Base-by-base conservation (phyloP, 1,139 yeast genomes). In the Suhomyces terraborum region DNA sequence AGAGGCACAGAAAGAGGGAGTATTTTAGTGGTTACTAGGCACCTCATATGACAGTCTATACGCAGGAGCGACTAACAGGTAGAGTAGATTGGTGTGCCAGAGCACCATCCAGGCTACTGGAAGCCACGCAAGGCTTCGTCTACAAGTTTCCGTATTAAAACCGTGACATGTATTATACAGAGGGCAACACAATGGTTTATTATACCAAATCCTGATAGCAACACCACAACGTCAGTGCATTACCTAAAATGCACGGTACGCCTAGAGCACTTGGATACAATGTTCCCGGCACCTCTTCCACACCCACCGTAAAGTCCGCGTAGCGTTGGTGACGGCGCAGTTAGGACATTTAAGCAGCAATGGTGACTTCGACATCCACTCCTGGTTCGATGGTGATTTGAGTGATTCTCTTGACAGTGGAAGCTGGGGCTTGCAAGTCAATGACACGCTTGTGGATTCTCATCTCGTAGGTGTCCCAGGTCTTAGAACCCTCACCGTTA, bases 401-500 rank as follows among this genome's bases (percentile, higher is more conserved):
- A 65, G 98, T 91, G 79, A 93, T 88, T 79, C 85, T 87, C 86
- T 87, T 88, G 75, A 94, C 96, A 61, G 84, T 76, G 58, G 82
- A 79, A 68, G 96, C 88, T 73, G 97, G 96, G 60, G 98, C 96
- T 79, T 88, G 94, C 75, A 94, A 83, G 81, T 93, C 97, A 68
- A 93, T 88, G 75, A 88, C 85, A 80, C 99, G 91, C 94, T 94
- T 94, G 96, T 94, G 98, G 82, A 94, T 89, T 85, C 98, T 89
- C 96, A 94, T 88, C 82, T 94, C 98, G 76, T 84, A 94, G 66
- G 95, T 79, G 75, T 94, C 99, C 97, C 97, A 94, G 66, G 99
- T 94, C 91, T 94, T 93, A 66, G 98, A 93, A 91, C 99, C 99
- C 82, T 94, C 98, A 91, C 99, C 99, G 77, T 94, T 94, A 68